These are phyloP conservation scores for Sambucus nigra DNA, from an alignment of 129 eudicot species.

Conservation along the genomic window DNA sequence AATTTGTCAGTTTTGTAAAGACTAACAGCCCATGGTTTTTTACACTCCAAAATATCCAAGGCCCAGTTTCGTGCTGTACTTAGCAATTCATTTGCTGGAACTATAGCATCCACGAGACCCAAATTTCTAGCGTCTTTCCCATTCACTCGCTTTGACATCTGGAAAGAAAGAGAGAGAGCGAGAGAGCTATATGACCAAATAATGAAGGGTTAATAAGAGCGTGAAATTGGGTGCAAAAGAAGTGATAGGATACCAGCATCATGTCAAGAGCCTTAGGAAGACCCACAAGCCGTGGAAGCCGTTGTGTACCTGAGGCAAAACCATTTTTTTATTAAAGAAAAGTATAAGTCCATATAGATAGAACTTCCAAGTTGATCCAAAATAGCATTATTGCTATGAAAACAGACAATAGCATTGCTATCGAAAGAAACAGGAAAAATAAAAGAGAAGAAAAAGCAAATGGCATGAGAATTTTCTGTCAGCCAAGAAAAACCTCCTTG, in stretches of 20 bases:
- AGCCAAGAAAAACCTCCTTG: too few relatives aligned
- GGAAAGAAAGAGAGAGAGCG: conserved; percentile 1
- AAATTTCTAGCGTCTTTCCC: conserved; percentile 41
- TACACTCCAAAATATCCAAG: conserved; percentile 37
- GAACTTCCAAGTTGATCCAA: background rate
- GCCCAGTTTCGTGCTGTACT: conserved; percentile 42
- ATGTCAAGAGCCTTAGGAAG: conserved; percentile 58
- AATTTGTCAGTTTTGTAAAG: conserved; percentile 44
- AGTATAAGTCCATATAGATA: background rate
- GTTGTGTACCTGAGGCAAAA: conserved; percentile 44
- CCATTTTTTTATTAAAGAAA: conserved; percentile 2
- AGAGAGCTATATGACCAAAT: background rate
- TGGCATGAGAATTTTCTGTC: background rate
- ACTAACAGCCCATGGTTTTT: conserved; percentile 44
- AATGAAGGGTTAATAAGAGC: background rate
- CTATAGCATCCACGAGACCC: conserved; percentile 55
- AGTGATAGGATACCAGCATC: conserved; percentile 40
- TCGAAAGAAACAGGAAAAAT: background rate
- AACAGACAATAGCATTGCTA: too few relatives aligned
- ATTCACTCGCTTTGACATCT: conserved; percentile 46
- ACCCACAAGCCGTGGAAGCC: conserved; percentile 69
- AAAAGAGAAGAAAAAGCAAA: background rate
- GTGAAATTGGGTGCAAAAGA: background rate
- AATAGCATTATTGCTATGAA: background rate
- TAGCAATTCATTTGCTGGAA: conserved; percentile 35